Base-by-base conservation (phyloP, 2,329 filamentous ascomycete genomes). In the Colletotrichum plurivorum region DNA sequence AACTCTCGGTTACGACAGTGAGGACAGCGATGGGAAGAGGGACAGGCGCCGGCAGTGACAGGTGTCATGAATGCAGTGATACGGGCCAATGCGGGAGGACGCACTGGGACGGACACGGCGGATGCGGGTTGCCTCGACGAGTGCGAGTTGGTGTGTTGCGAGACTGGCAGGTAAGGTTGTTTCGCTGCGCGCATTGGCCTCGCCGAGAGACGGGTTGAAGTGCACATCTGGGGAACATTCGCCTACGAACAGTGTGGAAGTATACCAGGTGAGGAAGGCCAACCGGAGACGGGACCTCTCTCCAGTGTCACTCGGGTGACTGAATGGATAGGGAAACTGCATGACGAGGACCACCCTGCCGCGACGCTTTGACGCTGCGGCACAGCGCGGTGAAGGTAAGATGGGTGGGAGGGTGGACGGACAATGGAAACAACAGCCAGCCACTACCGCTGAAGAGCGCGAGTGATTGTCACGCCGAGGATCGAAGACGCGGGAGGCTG, bases 41-140 rank as follows among this genome's bases (percentile, higher is more conserved):
- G 31, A 16, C n/a, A n/a, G n/a, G 22, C 22, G 46, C 31, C 43
- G 22, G 55, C 25, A n/a, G 55, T 58, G 55, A 48, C 55, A 31
- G 55, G 55, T 36, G 43, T 31, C 43, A 48, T 57, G 39, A 57
- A 51, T 57, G 54, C 36, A 57, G 39, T 20, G 20, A 31, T 15
- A 39, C 54, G 54, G 43, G 25, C 36, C 41, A 25, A 39, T 45
- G 54, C 39, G 39, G 41, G 15, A n/a, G 43, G 43, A 45, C 13
- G 43, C 43, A 45, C 15, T 45, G 43, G 13, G 43, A 45, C 13
- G 43, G 43, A 16, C 15, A 45, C 43, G 43, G 43, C 43, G 43
- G 43, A 15, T 45, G 43, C 43, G 15, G 43, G n/a, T 45, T 45
- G 43, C 43, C 43, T 45, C 43, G 43, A 45, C 43, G 43, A 45